Base-by-base conservation (phyloP, 495 filamentous ascomycete species). In the Cetradonia linearis region DNA sequence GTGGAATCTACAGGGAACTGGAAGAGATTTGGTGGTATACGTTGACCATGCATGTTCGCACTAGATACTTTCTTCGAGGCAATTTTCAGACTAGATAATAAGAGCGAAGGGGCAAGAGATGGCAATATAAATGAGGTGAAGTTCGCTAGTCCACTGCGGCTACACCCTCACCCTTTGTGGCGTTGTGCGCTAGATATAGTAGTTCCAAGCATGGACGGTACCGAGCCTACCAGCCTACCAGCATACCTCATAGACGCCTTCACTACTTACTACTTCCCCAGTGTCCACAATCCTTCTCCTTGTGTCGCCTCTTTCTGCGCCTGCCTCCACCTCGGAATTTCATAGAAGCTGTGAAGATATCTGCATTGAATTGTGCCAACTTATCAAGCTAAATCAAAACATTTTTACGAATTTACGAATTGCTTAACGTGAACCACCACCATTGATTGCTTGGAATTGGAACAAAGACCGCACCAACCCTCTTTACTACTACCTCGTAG, bases 381-480 rank as follows among this genome's bases (percentile, higher is more conserved):
- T 18, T 20, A 50, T 23, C n/a, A 46, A 13, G 27, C 34, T 23
- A 2, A 37, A 8, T 20, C n/a, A n/a, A n/a, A 5, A 23, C 14
- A 16, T 37, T 52, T 2, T 42, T 33, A 59, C 36, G 47, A 52
- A 14, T 52, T 53, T 38, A 52, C 47, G 57, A 59, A 48, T 59
- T 25, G 47, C 14, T 52, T 59, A 20, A 59, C 48, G 57, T 53
- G 47, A 52, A 52, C 49, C 18, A 53, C 47, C 18, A 52, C 46
- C 25, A 33, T 20, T 52, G 49, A 23, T 34, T 30, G 27, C 55
- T 57, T n/a, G n/a, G n/a, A n/a, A n/a, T n/a, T 59, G 44, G 47
- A 48, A 59, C 57, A 59, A 59, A 59, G 57, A 49, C 47, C 40
- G 6, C 18, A 31, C 7, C 57, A 1, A 59, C 57, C 57, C 31